Evolutionary conservation across 2,329 filamentous ascomycete species (phyloP).

Genomic region (Dactylellina leptospora): DNA sequence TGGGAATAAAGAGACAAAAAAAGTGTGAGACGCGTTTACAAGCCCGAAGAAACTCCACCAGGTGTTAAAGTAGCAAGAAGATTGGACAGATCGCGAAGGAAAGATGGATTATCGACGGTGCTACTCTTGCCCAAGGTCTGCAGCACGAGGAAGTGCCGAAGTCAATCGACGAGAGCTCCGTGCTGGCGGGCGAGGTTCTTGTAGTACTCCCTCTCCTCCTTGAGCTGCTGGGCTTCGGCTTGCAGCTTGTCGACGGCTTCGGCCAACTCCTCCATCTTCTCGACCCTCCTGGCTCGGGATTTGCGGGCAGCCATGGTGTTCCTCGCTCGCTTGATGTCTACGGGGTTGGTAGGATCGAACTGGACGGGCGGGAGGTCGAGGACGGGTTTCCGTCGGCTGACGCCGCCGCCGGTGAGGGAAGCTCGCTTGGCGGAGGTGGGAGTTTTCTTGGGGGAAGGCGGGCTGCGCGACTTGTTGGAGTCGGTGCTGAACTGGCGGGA

Average conservation of each 20-base stretch:
- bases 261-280: slow-evolving; percentile 78
- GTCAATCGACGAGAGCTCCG: slow-evolving; percentile 51
- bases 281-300: slow-evolving; percentile 85
- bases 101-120: slow-evolving; percentile 1
- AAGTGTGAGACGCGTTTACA: slow-evolving; percentile 35
- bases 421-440: slow-evolving; percentile 70
- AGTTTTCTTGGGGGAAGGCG: slow-evolving; percentile 59
- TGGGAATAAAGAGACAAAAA: neutral
- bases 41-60: slow-evolving; percentile 52
- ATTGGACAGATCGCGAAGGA: slow-evolving; percentile 19
- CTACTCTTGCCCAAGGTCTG: slow-evolving; percentile 10
- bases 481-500: slow-evolving; percentile 54
- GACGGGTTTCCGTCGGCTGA: slow-evolving; percentile 77
- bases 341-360: slow-evolving; percentile 72
- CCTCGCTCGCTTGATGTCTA: slow-evolving; percentile 90
- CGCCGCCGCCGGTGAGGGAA: slow-evolving; percentile 74
- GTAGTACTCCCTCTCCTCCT: slow-evolving; percentile 66
- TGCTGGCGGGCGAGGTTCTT: slow-evolving; percentile 51
- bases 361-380: slow-evolving; percentile 40
- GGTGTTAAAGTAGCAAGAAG: slow-evolving; percentile 19
- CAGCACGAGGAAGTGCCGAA: slow-evolving; percentile 33
- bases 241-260: slow-evolving; percentile 75
- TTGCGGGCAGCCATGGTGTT: slow-evolving; percentile 95
- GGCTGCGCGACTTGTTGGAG: slow-evolving; percentile 62
- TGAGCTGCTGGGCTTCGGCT: slow-evolving; percentile 70